Base-by-base conservation (phyloP, 106 monocot genomes). In the Dendrobium officinale region DNA sequence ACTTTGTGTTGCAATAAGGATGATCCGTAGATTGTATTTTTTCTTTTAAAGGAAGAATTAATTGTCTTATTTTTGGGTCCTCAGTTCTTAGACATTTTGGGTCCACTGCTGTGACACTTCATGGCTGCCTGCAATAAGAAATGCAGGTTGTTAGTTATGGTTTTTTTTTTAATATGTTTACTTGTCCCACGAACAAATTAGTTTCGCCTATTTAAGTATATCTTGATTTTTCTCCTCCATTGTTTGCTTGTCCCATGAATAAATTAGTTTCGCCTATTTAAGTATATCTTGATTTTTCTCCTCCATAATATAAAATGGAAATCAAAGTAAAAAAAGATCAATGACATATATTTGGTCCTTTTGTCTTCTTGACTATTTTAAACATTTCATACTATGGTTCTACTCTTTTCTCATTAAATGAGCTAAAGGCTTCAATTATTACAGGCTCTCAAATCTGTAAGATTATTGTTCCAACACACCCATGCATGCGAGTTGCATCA, bases 81-180 rank as follows among this genome's bases (percentile, higher is more conserved):
- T 0, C 27, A 27, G 27, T 27, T 27, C 27, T 27, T 27, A 27
- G 27, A 27, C 27, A 27, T 27, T 27, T 27, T 27, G 27, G 27
- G 27, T 27, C 27, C 27, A 27, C 91, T 8, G 87, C 84, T 42
- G 89, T 86, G 22, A 83, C 93, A 5, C 86, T 93, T 68, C 89
- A 91, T 85, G 91, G 91, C 37, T 93, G 93, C 55, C 86, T 93
- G 47, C 86, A 89, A 72, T 93, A 89, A 68, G 87, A 93, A 81
- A 93, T 93, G 27, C 85, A 93, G 88, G 93, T 93, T 42, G 0
- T 56, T n/a, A 11, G 41, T 15, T 26, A 20, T 37, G 37, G 2
- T n/a, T 10, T 16, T 13, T 64, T 64, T 27, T 24, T 68, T 29
- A 24, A 33, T 22, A 68, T 68, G 68, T 49, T 8, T 33, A 37